Evolutionary conservation across 805 yeast species (phyloP), one percentile per base, ranked within the genome.

Genomic region (Lipomyces japonicus): DNA sequence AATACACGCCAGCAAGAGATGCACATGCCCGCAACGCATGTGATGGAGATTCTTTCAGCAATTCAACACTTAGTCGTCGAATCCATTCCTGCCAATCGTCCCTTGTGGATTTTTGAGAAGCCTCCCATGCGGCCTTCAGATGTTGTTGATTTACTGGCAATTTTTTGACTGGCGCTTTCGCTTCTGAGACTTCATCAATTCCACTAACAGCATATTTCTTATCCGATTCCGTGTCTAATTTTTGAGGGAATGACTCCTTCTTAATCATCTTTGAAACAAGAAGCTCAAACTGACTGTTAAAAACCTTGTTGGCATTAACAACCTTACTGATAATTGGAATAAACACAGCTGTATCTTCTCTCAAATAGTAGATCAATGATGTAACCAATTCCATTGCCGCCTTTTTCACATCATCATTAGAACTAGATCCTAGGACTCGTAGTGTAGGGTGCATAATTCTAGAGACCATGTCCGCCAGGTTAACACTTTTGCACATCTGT

Each of bases 41-140:
- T 0, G 96, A 87, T 1, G 99, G 96, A 31, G 96, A 86, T 64
- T 90, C 96, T 60, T 86, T 87, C 57, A 93, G 71, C 30, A 93
- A 67, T 63, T 89, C 96, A 45, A 88, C 84, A 59, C 93, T 82
- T 42, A 93, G 72, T 51, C 93, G 75, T 51, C 95, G 78, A 57
- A 89, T 81, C 99, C 99, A 93, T 63, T 93, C 97, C 61, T 86
- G 91, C 98, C 98, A 93, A 59, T 93, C 98, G 61, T 90, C 97
- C 60, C 82, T 82, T 0, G 97, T 87, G 45, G 95, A 78, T 57
- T 91, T 79, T 58, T 87, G 91, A 22, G 86, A 79, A 24, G 95
- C 84, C 59, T 89, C 96, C 97, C 98, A 93, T 1, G 90, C 87
- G 39, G 80, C 78, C 61, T 86, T 83, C 60, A 93, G 72, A 6